phyloP scores from a whole-genome alignment of 1,139 yeast genomes.

The Saccharomycopsis phalli region DNA sequence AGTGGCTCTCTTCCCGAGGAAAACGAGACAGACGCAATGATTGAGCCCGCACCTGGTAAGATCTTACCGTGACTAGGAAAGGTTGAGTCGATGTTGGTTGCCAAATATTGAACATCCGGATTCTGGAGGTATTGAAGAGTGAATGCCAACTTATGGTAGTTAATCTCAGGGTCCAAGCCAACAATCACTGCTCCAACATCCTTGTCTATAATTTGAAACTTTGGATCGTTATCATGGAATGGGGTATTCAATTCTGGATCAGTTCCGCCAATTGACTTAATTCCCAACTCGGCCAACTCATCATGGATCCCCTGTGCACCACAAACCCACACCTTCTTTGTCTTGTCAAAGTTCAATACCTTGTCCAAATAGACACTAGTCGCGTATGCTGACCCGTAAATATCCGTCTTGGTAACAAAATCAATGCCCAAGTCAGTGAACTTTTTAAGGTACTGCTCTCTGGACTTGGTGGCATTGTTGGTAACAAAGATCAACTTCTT shows the following conservation, averaged over 20 bases:
- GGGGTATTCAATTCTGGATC: slow-evolving; percentile 36
- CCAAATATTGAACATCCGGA: slow-evolving; percentile 66
- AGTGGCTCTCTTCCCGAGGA: slow-evolving; percentile 70
- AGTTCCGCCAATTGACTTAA: slow-evolving; percentile 65
- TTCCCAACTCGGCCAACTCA: slow-evolving; percentile 63
- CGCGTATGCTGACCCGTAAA: slow-evolving; percentile 89
- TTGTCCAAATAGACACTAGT: slow-evolving; percentile 79
- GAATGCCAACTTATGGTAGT: slow-evolving; percentile 71
- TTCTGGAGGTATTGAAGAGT: slow-evolving; percentile 75
- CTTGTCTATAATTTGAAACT: slow-evolving; percentile 50
- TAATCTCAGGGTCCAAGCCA: slow-evolving; percentile 69
- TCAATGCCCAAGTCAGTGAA: slow-evolving; percentile 65
- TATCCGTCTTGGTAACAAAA: slow-evolving; percentile 56
- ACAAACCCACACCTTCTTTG: slow-evolving; percentile 75
- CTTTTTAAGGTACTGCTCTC: slow-evolving; percentile 67
- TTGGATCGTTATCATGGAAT: slow-evolving; percentile 36
- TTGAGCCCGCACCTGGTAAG: slow-evolving; percentile 92
- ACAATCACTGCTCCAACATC: slow-evolving; percentile 82
- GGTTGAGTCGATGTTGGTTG: slow-evolving; percentile 94
- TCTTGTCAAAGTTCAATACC: slow-evolving; percentile 57
- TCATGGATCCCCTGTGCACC: slow-evolving; percentile 79
- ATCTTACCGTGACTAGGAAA: slow-evolving; percentile 82
- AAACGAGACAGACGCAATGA: slow-evolving; percentile 68
- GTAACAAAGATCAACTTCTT: slow-evolving; percentile 84
- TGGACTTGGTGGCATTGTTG: slow-evolving; percentile 87